A percentile compares a stretch with the other conserved stretches of the same genome.
Evolutionary conservation across 371 early-diverging fungal species (phyloP).

Genomic region (Pancytospora philotis): DNA sequence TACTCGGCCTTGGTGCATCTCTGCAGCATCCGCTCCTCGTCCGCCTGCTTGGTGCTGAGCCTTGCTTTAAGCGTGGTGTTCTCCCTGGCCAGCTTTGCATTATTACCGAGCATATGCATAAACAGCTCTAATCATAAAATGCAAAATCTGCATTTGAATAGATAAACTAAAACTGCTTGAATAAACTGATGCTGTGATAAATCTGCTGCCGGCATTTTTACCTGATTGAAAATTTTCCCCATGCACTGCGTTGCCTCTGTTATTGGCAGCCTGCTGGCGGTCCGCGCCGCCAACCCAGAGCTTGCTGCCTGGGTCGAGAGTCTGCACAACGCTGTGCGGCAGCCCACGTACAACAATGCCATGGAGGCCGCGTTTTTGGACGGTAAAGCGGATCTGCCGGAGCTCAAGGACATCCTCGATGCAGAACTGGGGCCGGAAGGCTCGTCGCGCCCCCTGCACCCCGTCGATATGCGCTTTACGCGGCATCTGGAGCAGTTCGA

Average conservation of each 20-base stretch:
- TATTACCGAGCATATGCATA: slow-evolving; percentile 35
- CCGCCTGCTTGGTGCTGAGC: slow-evolving; percentile 4
- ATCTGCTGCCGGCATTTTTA: not conserved
- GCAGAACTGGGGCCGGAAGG: no score
- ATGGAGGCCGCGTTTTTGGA: no score
- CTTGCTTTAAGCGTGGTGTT: slow-evolving; percentile 35
- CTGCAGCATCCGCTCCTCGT: slow-evolving; percentile 11
- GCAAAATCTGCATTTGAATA: no score
- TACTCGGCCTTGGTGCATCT: not conserved
- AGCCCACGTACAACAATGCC: no score
- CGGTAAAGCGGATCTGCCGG: no score
- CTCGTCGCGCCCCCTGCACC: no score
- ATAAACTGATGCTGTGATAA: not conserved
- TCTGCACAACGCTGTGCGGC: no score
- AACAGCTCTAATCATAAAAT: not conserved
- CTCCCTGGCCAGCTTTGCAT: slow-evolving; percentile 35
- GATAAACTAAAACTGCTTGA: no score
- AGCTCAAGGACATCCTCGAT: no score
- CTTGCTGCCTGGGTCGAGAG: no score
- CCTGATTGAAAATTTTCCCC: not conserved
- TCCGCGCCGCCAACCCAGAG: not conserved
- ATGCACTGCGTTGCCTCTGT: not conserved
- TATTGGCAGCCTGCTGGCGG: not conserved
- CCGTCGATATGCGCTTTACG: no score
- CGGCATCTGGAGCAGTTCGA: no score